These are phyloP conservation scores for Pythium aphanidermatum DNA, from an alignment of 352 stramenopile species.

Conservation along the genomic window DNA sequence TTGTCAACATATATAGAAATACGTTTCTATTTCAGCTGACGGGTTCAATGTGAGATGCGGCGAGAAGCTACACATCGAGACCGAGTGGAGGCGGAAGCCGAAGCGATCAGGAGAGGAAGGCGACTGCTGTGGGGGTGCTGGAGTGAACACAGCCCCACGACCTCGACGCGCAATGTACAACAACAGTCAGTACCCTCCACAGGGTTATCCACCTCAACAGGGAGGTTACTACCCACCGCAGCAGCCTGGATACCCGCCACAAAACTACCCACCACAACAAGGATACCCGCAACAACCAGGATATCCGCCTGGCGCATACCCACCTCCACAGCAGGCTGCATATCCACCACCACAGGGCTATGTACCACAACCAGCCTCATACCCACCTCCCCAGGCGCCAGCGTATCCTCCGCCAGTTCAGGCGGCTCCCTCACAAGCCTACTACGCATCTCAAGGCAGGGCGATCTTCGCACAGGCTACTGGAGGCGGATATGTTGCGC, in stretches of 20 bases:
- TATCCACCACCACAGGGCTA: constrained; percentile 36
- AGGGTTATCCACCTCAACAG: neutral
- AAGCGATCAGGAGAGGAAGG: too few species aligned
- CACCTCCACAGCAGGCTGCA: constrained; percentile 21
- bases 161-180: constrained; percentile 12
- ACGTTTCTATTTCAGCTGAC: neutral
- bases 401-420: constrained; percentile 4
- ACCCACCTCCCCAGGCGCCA: constrained; percentile 22
- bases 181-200: constrained; percentile 16
- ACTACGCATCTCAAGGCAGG: constrained; percentile 62
- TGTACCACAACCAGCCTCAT: constrained; percentile 22
- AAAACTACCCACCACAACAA: constrained; percentile 15
- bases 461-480: constrained; percentile 68
- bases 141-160: neutral
- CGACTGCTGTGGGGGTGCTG: too few species aligned
- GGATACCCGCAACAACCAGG: constrained; percentile 14
- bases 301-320: constrained; percentile 26
- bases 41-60: neutral
- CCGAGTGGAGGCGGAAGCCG: too few species aligned
- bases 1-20: neutral
- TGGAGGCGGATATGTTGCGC: constrained; percentile 22
- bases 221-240: neutral
- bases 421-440: constrained; percentile 38
- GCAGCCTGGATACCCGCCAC: constrained; percentile 9
- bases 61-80: neutral